phyloP scores from a whole-genome alignment of 1,139 yeast species.

The Saccharomyces hybrid region DNA sequence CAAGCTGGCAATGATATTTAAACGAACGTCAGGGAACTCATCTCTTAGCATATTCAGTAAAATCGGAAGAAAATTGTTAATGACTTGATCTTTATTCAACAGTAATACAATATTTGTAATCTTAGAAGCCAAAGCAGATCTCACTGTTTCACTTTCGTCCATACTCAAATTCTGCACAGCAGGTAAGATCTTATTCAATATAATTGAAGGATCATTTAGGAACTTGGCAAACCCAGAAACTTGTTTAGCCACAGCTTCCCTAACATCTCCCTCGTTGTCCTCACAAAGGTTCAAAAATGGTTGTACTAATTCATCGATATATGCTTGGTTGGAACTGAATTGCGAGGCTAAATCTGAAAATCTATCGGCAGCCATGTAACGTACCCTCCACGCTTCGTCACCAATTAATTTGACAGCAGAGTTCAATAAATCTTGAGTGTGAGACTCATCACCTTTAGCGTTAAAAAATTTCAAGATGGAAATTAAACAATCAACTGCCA shows the following conservation, averaged over 20 bases:
- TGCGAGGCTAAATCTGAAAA: constrained; percentile 67
- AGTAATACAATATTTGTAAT: constrained; percentile 83
- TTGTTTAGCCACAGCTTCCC: constrained; percentile 90
- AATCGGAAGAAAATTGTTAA: constrained; percentile 76
- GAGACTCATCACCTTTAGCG: constrained; percentile 47
- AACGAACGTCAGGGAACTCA: constrained; percentile 92
- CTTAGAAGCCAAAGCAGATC: constrained; percentile 86
- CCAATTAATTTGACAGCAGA: constrained; percentile 61
- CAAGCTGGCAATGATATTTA: constrained; percentile 86
- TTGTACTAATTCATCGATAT: constrained; percentile 51
- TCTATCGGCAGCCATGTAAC: constrained; percentile 94
- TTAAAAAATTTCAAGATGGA: constrained; percentile 61
- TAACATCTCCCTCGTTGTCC: constrained; percentile 93
- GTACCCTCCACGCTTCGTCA: constrained; percentile 97
- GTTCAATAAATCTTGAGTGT: constrained; percentile 53
- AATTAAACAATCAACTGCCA: constrained; percentile 81
- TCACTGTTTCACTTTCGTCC: constrained; percentile 88
- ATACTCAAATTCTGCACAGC: constrained; percentile 75
- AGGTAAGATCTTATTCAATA: constrained; percentile 71
- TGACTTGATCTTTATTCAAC: constrained; percentile 77
- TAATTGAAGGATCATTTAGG: constrained; percentile 40
- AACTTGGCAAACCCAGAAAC: constrained; percentile 70
- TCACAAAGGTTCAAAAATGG: constrained; percentile 68
- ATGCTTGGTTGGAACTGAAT: constrained; percentile 40
- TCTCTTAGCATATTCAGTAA: constrained; percentile 92